phyloP scores from a whole-genome alignment of 495 filamentous ascomycete species.

The Lasiosphaeria miniovina region DNA sequence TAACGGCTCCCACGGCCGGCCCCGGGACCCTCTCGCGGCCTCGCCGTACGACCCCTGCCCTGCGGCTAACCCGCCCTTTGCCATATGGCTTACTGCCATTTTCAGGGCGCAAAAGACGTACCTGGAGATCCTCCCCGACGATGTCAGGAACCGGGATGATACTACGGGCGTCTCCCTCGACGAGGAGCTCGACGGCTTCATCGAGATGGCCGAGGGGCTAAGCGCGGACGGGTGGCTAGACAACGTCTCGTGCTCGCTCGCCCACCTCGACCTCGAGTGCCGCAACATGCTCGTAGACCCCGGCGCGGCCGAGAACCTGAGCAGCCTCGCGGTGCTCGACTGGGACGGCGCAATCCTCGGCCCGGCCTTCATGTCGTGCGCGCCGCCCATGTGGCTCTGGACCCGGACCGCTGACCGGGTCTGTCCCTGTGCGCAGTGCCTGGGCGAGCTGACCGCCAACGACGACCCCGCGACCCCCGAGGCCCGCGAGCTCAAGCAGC shows the following conservation, averaged over 20 bases:
- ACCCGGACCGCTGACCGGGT: background rate
- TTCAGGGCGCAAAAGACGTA: background rate
- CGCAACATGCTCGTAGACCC: conserved; percentile 9
- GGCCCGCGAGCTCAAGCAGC: background rate
- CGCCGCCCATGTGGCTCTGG: conserved; percentile 7
- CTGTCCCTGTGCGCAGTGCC: background rate
- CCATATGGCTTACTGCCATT: background rate
- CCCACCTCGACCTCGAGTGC: conserved; percentile 4
- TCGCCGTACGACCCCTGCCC: too few relatives aligned
- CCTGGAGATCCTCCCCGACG: too few relatives aligned
- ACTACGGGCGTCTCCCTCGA: background rate
- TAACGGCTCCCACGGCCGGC: too few relatives aligned
- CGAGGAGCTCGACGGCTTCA: background rate
- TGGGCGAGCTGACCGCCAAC: background rate
- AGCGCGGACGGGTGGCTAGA: background rate
- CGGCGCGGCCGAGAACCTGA: background rate
- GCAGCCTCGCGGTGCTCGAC: background rate
- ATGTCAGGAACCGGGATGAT: background rate
- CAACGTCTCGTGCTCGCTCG: background rate
- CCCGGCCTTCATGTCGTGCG: conserved; percentile 8
- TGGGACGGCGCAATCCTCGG: conserved; percentile 9
- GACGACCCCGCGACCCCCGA: background rate
- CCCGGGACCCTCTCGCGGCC: too few relatives aligned
- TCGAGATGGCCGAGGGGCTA: background rate
- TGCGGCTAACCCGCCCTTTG: too few relatives aligned